A percentile compares a stretch with the other conserved stretches of the same genome.
These are phyloP conservation scores for Inonotus obliquus DNA, from an alignment of 1,284 basidiomycete species.

Conservation along the genomic window DNA sequence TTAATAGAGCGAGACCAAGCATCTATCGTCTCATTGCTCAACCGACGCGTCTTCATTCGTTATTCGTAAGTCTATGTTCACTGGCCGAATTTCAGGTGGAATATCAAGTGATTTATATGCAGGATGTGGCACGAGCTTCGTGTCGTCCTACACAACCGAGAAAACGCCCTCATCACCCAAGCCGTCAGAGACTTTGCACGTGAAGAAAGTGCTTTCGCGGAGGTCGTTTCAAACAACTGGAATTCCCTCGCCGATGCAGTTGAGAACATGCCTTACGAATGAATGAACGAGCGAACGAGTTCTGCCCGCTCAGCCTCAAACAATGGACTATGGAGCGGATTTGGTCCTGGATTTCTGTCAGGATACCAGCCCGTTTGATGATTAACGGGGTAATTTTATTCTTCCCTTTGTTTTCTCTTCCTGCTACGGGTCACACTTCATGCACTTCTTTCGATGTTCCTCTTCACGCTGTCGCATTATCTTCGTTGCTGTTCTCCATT, in stretches of 20 bases:
- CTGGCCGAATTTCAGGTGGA: neutral
- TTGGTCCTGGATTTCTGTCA: neutral
- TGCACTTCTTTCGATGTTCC: neutral
- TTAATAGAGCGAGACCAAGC: constrained; percentile 75
- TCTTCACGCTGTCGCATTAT: neutral
- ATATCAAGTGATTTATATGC: neutral
- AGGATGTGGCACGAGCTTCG: constrained; percentile 92
- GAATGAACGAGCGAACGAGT: constrained; percentile 21
- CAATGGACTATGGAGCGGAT: neutral
- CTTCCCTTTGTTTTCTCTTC: neutral
- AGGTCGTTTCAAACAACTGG: constrained; percentile 68
- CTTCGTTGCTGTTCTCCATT: neutral
- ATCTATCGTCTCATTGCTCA: constrained; percentile 63
- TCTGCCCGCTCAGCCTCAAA: neutral
- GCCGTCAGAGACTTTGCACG: constrained; percentile 66
- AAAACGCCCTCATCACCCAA: constrained; percentile 76
- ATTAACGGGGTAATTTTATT: neutral
- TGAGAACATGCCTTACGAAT: constrained; percentile 82
- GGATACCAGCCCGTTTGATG: neutral
- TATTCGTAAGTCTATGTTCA: constrained; percentile 53
- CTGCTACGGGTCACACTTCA: neutral
- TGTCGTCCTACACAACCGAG: constrained; percentile 82
- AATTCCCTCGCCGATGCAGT: constrained; percentile 62
- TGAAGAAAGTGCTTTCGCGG: constrained; percentile 65
- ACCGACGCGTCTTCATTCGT: constrained; percentile 76